These are phyloP conservation scores for Nannochloris sp. DNA, from an alignment of 139 green algal species.

Conservation along the genomic window DNA sequence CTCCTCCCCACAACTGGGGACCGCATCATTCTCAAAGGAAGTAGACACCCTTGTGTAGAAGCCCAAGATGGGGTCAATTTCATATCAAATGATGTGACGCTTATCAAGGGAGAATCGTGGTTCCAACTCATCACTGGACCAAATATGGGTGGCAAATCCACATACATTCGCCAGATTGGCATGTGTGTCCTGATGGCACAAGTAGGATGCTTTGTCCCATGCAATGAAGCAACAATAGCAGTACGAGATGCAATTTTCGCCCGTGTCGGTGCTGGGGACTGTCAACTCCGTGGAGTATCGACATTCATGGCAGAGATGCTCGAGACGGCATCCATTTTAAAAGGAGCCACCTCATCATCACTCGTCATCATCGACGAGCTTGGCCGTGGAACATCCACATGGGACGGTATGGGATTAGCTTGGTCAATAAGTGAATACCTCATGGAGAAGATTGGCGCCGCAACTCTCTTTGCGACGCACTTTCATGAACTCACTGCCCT, in stretches of 20 bases:
- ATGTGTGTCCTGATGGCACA: slow-evolving; percentile 84
- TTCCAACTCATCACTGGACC: slow-evolving; percentile 97
- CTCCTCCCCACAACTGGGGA: slow-evolving; percentile 33
- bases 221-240: slow-evolving; percentile 62
- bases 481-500: slow-evolving; percentile 96
- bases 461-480: slow-evolving; percentile 91
- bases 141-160: slow-evolving; percentile 99
- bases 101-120: slow-evolving; percentile 63
- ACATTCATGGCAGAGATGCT: slow-evolving; percentile 99
- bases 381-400: slow-evolving; percentile 88
- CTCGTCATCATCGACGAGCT: slow-evolving; percentile 98
- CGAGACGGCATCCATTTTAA: slow-evolving; percentile 83
- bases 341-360: slow-evolving; percentile 57
- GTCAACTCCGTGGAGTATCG: slow-evolving; percentile 82
- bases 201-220: slow-evolving; percentile 90
- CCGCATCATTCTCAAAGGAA: slow-evolving; percentile 38
- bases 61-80: slow-evolving; percentile 80
- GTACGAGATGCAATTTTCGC: slow-evolving; percentile 92
- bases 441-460: slow-evolving; percentile 47
- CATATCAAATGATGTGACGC: slow-evolving; percentile 71
- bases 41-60: slow-evolving; percentile 89
- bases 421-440: slow-evolving; percentile 95
- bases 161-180: slow-evolving; percentile 90
- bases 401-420: slow-evolving; percentile 94
- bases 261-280: slow-evolving; percentile 92